Conservation (phyloP, 2,329 filamentous ascomycete species). For the Diaporthe humulicola region DNA sequence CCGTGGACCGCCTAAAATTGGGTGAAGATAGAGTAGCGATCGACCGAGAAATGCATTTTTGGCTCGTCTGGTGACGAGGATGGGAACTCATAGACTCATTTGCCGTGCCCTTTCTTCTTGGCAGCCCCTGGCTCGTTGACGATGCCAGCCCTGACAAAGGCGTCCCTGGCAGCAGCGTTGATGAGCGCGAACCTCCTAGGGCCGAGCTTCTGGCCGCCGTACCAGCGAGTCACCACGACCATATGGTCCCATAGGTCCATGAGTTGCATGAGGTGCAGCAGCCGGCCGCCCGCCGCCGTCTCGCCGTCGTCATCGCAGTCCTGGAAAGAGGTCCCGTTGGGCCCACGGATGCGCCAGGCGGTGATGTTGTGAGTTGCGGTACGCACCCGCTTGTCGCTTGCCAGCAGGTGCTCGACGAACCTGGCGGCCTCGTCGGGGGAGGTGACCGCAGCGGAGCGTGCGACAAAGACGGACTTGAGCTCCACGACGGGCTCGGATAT, state of each 20-base stretch:
- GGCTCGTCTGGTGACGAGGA: not conserved
- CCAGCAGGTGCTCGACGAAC: conserved; percentile 81
- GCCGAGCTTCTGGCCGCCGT: conserved; percentile 89
- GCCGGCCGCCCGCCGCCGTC: conserved; percentile 86
- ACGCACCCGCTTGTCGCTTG: conserved; percentile 87
- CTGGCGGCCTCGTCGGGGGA: conserved; percentile 78
- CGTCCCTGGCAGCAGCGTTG: conserved; percentile 87
- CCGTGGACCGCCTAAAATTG: not conserved
- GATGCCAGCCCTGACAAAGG: conserved; percentile 82
- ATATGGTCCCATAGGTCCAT: conserved; percentile 95
- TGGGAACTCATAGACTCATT: conserved; percentile 40
- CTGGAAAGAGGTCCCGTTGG: conserved; percentile 73
- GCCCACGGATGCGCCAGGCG: conserved; percentile 85
- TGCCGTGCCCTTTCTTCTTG: conserved; percentile 59
- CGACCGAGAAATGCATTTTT: not conserved
- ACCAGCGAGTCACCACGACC: conserved; percentile 96
- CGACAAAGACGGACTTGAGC: conserved; percentile 90
- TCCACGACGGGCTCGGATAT: conserved; percentile 81
- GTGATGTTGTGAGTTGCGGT: conserved; percentile 95
- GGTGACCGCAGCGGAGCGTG: conserved; percentile 77
- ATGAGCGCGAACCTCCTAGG: conserved; percentile 93
- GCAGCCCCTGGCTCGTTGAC: conserved; percentile 63
- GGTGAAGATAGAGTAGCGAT: not conserved
- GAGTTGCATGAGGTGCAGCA: conserved; percentile 92
- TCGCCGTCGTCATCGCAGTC: conserved; percentile 98